phyloP scores from a whole-genome alignment of 805 yeast genomes.

The Candida dajiaensis region DNA sequence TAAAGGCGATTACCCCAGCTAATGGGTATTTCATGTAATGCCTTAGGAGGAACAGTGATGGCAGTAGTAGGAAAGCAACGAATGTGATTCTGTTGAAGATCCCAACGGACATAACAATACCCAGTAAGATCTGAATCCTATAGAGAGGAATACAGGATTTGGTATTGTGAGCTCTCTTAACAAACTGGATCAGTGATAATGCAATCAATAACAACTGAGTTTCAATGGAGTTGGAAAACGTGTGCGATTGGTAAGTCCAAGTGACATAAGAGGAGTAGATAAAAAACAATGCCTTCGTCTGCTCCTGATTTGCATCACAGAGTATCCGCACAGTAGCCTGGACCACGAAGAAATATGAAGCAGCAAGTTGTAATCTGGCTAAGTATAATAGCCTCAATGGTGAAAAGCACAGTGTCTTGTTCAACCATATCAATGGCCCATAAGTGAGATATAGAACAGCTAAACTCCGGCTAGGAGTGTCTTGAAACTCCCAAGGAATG shows the following conservation, averaged over 20 bases:
- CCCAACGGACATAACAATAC: constrained; percentile 54
- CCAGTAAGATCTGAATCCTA: constrained; percentile 31
- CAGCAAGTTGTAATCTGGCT: constrained; percentile 42
- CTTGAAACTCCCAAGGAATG: constrained; percentile 80
- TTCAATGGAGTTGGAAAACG: constrained; percentile 86
- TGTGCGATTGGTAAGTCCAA: constrained; percentile 75
- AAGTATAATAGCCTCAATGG: constrained; percentile 50
- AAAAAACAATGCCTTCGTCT: constrained; percentile 32
- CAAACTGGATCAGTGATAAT: constrained; percentile 35
- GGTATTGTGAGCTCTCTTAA: constrained; percentile 7
- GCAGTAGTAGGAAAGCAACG: constrained; percentile 64
- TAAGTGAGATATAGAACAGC: constrained; percentile 63
- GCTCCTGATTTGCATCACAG: constrained; percentile 43
- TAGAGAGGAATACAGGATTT: constrained; percentile 10
- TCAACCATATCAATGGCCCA: constrained; percentile 53
- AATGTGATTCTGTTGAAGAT: constrained; percentile 83
- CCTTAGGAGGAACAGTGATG: constrained; percentile 41
- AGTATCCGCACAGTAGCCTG: constrained; percentile 39
- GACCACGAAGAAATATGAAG: constrained; percentile 29
- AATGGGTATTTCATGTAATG: constrained; percentile 34
- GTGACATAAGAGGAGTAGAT: constrained; percentile 62
- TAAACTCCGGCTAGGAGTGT: constrained; percentile 61
- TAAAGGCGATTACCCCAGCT: constrained; percentile 26
- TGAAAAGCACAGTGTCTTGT: constrained; percentile 27
- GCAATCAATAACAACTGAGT: constrained; percentile 37